Percentiles rank a stretch among this genome's conserved stretches.
These are phyloP conservation scores for Quercus bicolor DNA, from an alignment of 306 rosid species.

Conservation along the genomic window DNA sequence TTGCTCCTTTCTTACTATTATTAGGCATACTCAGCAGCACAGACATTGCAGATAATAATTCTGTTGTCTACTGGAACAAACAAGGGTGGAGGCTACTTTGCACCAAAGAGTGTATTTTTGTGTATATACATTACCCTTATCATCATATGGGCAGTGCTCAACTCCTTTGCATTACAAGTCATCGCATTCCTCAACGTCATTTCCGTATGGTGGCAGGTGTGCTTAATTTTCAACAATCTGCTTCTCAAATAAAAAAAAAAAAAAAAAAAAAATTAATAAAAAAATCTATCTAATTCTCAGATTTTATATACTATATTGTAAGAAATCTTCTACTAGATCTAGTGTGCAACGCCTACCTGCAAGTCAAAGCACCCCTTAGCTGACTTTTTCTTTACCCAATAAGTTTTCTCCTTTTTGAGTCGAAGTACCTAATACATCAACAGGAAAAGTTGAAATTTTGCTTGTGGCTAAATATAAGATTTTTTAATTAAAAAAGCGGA, in stretches of 20 bases:
- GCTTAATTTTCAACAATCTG: background rate
- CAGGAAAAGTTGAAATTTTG: background rate
- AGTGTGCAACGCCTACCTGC: background rate
- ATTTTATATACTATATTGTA: background rate
- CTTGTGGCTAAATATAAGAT: no score
- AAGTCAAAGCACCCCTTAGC: background rate
- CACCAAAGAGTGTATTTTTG: constrained; percentile 71
- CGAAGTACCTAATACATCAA: no score
- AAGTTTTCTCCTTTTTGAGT: no score
- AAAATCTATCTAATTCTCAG: background rate
- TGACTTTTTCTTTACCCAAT: background rate
- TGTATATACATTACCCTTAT: constrained; percentile 70
- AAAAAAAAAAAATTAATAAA: no score
- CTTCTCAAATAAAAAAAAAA: no score
- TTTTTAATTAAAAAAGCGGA: no score
- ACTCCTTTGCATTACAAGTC: constrained; percentile 77
- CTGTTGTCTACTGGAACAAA: constrained; percentile 69
- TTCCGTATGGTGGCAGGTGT: constrained; percentile 95
- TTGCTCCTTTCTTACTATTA: constrained; percentile 10
- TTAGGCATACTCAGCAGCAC: constrained; percentile 88
- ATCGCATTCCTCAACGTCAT: constrained; percentile 68
- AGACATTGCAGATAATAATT: constrained; percentile 70
- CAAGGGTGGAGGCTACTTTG: constrained; percentile 77
- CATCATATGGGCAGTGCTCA: constrained; percentile 73
- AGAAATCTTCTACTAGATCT: background rate